phyloP scores from a whole-genome alignment of 2,329 filamentous ascomycete genomes.

The Colletotrichum sp. region DNA sequence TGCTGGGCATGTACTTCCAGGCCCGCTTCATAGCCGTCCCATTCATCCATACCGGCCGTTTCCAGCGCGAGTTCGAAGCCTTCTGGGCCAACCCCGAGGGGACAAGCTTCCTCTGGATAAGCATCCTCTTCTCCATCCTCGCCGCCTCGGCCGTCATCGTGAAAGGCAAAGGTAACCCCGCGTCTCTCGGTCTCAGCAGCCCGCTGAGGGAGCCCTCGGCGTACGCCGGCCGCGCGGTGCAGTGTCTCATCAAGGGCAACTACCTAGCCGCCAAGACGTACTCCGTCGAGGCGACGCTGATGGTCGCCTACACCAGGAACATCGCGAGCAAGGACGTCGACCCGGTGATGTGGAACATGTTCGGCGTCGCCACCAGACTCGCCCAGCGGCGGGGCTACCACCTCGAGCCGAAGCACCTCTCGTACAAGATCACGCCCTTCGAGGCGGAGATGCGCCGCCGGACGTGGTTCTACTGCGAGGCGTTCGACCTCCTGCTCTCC shows the following conservation, averaged over 20 bases:
- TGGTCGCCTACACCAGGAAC: slow-evolving; percentile 48
- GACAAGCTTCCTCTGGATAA: slow-evolving; percentile 52
- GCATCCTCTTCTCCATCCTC: slow-evolving; percentile 53
- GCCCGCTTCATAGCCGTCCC: slow-evolving; percentile 39
- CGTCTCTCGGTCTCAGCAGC: slow-evolving; percentile 23
- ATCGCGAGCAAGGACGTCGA: slow-evolving; percentile 45
- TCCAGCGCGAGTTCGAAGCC: slow-evolving; percentile 50
- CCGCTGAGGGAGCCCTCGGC: slow-evolving; percentile 29
- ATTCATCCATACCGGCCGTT: slow-evolving; percentile 46
- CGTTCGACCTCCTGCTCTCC: slow-evolving; percentile 52
- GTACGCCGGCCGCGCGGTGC: slow-evolving; percentile 41
- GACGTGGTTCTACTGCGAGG: slow-evolving; percentile 51
- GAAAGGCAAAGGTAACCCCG: slow-evolving; percentile 30
- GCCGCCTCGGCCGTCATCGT: slow-evolving; percentile 42
- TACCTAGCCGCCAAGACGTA: slow-evolving; percentile 49
- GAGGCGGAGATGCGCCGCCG: slow-evolving; percentile 56
- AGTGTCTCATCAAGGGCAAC: slow-evolving; percentile 52
- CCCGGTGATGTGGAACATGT: slow-evolving; percentile 50
- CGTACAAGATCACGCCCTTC: slow-evolving; percentile 46
- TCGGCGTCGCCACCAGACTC: slow-evolving; percentile 49
- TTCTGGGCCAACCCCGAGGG: slow-evolving; percentile 48
- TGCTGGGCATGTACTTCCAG: slow-evolving; percentile 43
- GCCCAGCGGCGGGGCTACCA: slow-evolving; percentile 59
- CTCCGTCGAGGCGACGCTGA: slow-evolving; percentile 53
- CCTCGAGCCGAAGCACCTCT: slow-evolving; percentile 48